Evolutionary conservation across 768 basidiomycete species (phyloP).

Genomic region (Rickenella mellea): DNA sequence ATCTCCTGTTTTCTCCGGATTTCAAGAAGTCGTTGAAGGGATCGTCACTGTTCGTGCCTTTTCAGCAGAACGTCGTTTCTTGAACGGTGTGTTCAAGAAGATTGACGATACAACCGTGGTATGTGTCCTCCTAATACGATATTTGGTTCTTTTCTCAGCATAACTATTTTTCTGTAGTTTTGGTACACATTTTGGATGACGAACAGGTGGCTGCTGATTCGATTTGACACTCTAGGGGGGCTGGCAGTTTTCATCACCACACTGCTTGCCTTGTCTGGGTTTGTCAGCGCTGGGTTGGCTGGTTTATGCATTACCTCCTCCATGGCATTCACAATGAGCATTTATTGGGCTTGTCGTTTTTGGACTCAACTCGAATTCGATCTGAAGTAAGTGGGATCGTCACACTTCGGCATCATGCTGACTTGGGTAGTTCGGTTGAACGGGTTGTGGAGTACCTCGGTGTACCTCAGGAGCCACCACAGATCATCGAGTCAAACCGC

Average conservation of each 20-base stretch:
- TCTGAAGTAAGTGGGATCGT: conserved; percentile 38
- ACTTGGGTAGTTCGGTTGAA: conserved; percentile 67
- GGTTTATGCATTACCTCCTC: conserved; percentile 72
- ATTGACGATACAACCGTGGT: conserved; percentile 67
- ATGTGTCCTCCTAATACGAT: conserved; percentile 3
- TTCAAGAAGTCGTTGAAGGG: conserved; percentile 78
- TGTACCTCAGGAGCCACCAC: conserved; percentile 79
- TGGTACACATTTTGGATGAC: conserved; percentile 89
- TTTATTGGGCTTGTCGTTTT: conserved; percentile 42
- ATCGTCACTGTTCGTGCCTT: conserved; percentile 93
- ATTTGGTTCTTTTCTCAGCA: not conserved
- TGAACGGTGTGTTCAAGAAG: conserved; percentile 63
- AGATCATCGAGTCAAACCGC: conserved; percentile 60
- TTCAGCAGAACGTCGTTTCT: conserved; percentile 69
- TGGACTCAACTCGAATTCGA: conserved; percentile 59
- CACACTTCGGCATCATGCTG: conserved; percentile 13
- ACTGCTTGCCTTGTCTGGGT: conserved; percentile 55
- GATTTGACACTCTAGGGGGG: conserved; percentile 74
- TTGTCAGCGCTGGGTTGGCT: conserved; percentile 33
- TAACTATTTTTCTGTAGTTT: conserved; percentile 30
- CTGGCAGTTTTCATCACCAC: conserved; percentile 67
- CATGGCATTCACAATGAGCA: conserved; percentile 45
- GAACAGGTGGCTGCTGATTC: conserved; percentile 75
- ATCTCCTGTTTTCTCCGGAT: conserved; percentile 78
- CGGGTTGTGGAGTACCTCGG: conserved; percentile 87